Evolutionary conservation across 495 filamentous ascomycete species (phyloP).

Genomic region (Ramalina intermedia): DNA sequence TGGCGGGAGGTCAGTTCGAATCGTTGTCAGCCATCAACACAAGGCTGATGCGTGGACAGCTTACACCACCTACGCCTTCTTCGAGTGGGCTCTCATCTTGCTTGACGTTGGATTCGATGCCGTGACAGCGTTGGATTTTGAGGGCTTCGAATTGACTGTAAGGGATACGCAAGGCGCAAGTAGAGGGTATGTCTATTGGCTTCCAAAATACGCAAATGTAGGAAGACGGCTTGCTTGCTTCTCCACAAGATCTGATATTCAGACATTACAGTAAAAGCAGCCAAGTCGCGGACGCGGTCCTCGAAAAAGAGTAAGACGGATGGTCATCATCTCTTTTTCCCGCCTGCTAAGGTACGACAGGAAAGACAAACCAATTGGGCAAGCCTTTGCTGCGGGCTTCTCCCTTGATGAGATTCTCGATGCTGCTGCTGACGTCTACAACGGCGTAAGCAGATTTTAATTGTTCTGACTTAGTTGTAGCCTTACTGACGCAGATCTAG

Average conservation of each 20-base stretch:
- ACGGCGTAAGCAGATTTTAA: slow-evolving; percentile 46
- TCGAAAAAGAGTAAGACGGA: slow-evolving; percentile 72
- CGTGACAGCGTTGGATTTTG: slow-evolving; percentile 89
- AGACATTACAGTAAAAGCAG: slow-evolving; percentile 34
- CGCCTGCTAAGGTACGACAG: slow-evolving; percentile 26
- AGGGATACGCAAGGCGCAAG: slow-evolving; percentile 78
- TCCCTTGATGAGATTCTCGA: slow-evolving; percentile 63
- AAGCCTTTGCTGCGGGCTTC: slow-evolving; percentile 58
- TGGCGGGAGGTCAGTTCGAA: slow-evolving; percentile 70
- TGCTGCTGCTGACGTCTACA: slow-evolving; percentile 79
- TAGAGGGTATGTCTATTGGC: slow-evolving; percentile 99
- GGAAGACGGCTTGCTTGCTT: slow-evolving; percentile 20
- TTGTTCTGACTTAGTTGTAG: slow-evolving; percentile 6
- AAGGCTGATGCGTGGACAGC: slow-evolving; percentile 35
- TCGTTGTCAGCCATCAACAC: neutral
- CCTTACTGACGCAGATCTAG: slow-evolving; percentile 29
- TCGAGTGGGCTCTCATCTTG: slow-evolving; percentile 90
- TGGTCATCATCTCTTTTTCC: slow-evolving; percentile 10
- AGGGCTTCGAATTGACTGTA: slow-evolving; percentile 74
- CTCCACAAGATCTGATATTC: slow-evolving; percentile 16
- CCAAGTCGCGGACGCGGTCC: slow-evolving; percentile 52
- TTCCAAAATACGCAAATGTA: slow-evolving; percentile 71
- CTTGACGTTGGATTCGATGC: slow-evolving; percentile 96
- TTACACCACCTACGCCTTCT: slow-evolving; percentile 97
- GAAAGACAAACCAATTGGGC: slow-evolving; percentile 59